Conservation (phyloP, 768 basidiomycete genomes). For the Leccinum imitatum region DNA sequence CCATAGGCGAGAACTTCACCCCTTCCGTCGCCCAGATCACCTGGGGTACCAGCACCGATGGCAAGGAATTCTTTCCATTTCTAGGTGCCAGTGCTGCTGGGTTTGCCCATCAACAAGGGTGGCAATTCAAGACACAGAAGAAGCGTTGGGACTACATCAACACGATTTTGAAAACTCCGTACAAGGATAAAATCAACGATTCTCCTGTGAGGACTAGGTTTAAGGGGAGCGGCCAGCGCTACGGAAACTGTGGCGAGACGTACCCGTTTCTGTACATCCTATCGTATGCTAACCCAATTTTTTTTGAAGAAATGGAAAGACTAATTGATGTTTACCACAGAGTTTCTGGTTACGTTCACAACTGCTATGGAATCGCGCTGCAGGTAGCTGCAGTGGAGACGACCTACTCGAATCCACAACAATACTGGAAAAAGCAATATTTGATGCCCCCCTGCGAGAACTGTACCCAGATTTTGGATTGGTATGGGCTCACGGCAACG, state of each 20-base stretch:
- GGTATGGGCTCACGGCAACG: background rate
- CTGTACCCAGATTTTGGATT: background rate
- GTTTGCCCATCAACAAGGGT: background rate
- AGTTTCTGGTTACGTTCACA: background rate
- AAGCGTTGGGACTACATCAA: background rate
- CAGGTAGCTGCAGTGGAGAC: background rate
- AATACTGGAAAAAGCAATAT: too few relatives aligned
- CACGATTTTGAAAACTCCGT: background rate
- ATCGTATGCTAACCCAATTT: background rate
- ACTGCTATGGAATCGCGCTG: background rate
- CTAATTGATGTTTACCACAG: background rate
- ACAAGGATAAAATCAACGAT: background rate
- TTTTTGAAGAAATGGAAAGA: background rate
- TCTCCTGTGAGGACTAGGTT: background rate
- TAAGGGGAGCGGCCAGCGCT: background rate
- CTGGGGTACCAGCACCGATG: background rate
- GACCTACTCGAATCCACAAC: background rate
- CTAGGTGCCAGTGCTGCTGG: background rate
- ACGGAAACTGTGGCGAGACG: background rate
- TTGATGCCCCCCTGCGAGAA: background rate
- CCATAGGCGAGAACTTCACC: background rate
- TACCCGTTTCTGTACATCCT: background rate
- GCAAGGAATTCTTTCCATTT: background rate
- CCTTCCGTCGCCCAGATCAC: background rate
- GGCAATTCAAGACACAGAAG: background rate